These are phyloP conservation scores for Extremus antarcticus DNA, from an alignment of 495 filamentous ascomycete genomes.

Conservation along the genomic window DNA sequence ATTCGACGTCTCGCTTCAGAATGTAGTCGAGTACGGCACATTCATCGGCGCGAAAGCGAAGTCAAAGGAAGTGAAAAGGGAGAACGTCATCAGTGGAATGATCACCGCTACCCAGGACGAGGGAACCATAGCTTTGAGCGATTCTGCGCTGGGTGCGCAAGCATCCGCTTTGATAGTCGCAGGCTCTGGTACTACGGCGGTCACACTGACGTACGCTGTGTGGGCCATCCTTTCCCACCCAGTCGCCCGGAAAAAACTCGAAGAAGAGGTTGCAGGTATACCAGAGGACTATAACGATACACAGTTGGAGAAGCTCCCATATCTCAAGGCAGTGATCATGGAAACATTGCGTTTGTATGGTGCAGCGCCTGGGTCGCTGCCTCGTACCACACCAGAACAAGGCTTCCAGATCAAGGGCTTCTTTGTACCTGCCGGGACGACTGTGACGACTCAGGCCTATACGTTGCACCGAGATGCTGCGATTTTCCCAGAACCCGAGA, in stretches of 20 bases:
- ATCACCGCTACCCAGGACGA: not conserved
- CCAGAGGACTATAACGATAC: conserved; percentile 31
- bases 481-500: not conserved
- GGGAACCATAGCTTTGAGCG: no score
- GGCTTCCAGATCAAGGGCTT: conserved; percentile 13
- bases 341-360: conserved; percentile 23
- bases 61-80: not conserved
- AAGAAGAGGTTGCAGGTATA: conserved; percentile 34
- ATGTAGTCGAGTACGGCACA: not conserved
- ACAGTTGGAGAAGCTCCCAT: conserved; percentile 33
- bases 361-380: conserved; percentile 20
- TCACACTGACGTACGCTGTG: conserved; percentile 35
- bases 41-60: not conserved
- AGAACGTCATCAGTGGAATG: not conserved
- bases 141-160: not conserved
- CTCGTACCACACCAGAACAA: conserved; percentile 16
- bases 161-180: conserved; percentile 31
- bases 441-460: conserved; percentile 20
- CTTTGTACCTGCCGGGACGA: conserved; percentile 19
- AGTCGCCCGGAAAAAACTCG: conserved; percentile 30
- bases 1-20: not conserved
- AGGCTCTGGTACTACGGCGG: conserved; percentile 41
- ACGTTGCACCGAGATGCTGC: conserved; percentile 12
- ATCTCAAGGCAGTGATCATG: conserved; percentile 34
- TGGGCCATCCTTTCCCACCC: conserved; percentile 30